A percentile compares a stretch with the other conserved stretches of the same genome.
These are phyloP conservation scores for Boletus fagicola DNA, from an alignment of 768 basidiomycete genomes.

Conservation along the genomic window DNA sequence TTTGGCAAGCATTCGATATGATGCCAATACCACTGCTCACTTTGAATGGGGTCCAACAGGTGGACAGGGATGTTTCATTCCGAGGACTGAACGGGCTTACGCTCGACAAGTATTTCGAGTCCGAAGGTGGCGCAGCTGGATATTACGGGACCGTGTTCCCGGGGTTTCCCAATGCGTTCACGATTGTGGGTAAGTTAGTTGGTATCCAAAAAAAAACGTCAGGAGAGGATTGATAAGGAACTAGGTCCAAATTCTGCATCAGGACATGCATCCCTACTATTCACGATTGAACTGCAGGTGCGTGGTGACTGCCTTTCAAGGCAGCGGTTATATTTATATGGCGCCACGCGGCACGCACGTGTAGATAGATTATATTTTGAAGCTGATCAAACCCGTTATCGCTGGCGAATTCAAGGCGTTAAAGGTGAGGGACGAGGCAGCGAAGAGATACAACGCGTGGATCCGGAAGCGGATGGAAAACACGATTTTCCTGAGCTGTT, in stretches of 20 bases:
- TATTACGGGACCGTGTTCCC: conserved; percentile 55
- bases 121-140: conserved; percentile 12
- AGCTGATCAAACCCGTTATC: conserved; percentile 2
- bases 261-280: not conserved
- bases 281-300: conserved; percentile 1
- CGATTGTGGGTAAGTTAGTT: not conserved
- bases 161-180: conserved; percentile 17
- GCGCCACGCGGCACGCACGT: conserved; percentile 6
- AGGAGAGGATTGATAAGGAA: not conserved
- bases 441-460: conserved; percentile 20
- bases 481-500: conserved; percentile 45
- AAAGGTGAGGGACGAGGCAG: not conserved
- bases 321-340: not conserved
- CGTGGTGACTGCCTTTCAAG: not conserved
- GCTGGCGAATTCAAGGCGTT: not conserved
- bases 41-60: not conserved
- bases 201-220: not conserved
- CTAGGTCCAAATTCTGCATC: conserved; percentile 1
- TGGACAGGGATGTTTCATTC: not conserved
- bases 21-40: not conserved
- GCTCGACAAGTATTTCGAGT: not conserved
- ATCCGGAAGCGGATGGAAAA: conserved; percentile 43
- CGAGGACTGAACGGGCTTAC: not conserved
- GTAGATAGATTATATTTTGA: not conserved
- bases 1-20: not conserved